These are phyloP conservation scores for Xylaria digitata DNA, from an alignment of 2,329 filamentous ascomycete species.

Conservation along the genomic window DNA sequence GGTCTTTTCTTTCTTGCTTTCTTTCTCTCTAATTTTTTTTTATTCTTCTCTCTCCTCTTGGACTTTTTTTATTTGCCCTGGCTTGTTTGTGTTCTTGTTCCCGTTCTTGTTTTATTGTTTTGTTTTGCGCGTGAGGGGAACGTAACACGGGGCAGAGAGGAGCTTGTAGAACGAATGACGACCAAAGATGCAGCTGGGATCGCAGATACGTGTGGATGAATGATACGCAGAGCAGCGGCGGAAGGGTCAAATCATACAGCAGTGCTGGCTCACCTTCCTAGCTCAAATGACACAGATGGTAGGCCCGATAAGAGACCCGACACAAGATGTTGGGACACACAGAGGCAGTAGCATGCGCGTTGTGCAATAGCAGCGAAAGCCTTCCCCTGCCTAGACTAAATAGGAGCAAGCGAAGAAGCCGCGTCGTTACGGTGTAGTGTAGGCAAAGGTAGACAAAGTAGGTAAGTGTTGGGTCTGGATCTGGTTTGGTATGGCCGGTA, in stretches of 20 bases:
- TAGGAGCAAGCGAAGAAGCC: constrained; percentile 4
- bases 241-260: constrained; percentile 41
- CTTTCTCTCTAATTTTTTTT: constrained; percentile 45
- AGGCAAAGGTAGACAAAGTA: neutral
- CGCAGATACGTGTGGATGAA: constrained; percentile 19
- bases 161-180: constrained; percentile 21
- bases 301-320: constrained; percentile 26
- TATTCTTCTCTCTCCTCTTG: constrained; percentile 45
- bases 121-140: constrained; percentile 42
- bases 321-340: constrained; percentile 20
- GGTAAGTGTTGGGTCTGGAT: neutral
- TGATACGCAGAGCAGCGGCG: constrained; percentile 30
- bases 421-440: neutral
- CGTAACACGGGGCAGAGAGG: constrained; percentile 15
- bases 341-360: constrained; percentile 10
- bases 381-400: neutral
- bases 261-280: constrained; percentile 50
- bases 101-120: constrained; percentile 43
- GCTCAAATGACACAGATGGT: constrained; percentile 31
- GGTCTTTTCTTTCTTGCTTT: constrained; percentile 48
- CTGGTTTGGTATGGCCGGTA: neutral
- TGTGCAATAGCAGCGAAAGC: constrained; percentile 4
- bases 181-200: constrained; percentile 21
- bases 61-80: constrained; percentile 57
- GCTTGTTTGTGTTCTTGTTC: constrained; percentile 40